These are phyloP conservation scores for Ustilago hordei DNA, from an alignment of 1,284 basidiomycete species.

Conservation along the genomic window DNA sequence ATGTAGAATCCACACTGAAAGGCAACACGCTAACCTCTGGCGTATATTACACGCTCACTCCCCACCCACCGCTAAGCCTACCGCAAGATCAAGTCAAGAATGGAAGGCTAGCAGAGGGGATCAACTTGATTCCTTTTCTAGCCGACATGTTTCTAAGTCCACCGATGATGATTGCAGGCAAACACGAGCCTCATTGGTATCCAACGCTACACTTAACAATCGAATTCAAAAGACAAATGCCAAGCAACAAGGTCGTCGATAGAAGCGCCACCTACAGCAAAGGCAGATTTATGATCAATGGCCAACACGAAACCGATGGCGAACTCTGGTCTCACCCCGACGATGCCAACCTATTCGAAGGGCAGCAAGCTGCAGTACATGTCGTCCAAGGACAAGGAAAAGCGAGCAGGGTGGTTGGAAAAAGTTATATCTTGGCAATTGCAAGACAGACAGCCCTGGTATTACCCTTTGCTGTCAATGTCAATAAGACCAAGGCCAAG, in stretches of 20 bases:
- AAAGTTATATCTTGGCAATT: slow-evolving; percentile 33
- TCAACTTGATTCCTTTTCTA: slow-evolving; percentile 42
- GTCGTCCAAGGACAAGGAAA: slow-evolving; percentile 15
- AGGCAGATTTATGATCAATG: slow-evolving; percentile 45
- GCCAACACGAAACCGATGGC: slow-evolving; percentile 49
- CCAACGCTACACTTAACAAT: slow-evolving; percentile 50
- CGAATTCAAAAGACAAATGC: slow-evolving; percentile 45
- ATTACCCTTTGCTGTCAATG: slow-evolving; percentile 39
- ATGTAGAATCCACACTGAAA: not conserved
- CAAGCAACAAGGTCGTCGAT: not conserved
- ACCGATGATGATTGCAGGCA: slow-evolving; percentile 36
- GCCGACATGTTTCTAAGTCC: slow-evolving; percentile 46
- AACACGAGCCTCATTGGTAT: slow-evolving; percentile 42
- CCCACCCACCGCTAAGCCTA: not conserved
- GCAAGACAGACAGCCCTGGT: slow-evolving; percentile 45
- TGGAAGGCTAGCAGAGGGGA: slow-evolving; percentile 5
- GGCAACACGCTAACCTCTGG: slow-evolving; percentile 15
- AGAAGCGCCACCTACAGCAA: slow-evolving; percentile 18
- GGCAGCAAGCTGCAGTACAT: not conserved
- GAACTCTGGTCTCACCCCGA: slow-evolving; percentile 46
- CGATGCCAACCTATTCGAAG: slow-evolving; percentile 30
- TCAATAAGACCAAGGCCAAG: slow-evolving; percentile 31
- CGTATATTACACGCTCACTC: slow-evolving; percentile 25
- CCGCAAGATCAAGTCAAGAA: not conserved
- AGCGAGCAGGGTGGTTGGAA: not conserved